Conservation (phyloP, 2,329 filamentous ascomycete genomes). For the Aspergillus sp. region DNA sequence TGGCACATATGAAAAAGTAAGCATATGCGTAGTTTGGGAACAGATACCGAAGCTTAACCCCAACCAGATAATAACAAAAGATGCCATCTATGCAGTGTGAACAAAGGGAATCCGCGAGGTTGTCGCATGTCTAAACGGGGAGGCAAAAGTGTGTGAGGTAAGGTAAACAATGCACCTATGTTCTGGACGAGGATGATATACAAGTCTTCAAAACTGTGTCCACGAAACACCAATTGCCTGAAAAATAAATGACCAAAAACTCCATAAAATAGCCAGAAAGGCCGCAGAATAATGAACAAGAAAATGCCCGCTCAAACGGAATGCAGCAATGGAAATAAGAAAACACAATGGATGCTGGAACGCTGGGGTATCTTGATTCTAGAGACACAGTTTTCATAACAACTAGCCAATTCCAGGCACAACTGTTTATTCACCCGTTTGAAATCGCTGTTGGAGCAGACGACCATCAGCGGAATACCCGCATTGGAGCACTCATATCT, state of each 20-base stretch:
- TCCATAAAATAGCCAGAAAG: neutral
- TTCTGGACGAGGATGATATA: constrained; percentile 1
- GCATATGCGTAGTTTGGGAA: neutral
- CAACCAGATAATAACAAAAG: neutral
- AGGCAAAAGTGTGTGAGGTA: neutral
- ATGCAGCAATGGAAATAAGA: neutral
- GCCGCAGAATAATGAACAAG: neutral
- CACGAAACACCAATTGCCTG: neutral
- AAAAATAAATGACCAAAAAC: neutral
- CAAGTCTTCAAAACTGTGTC: neutral
- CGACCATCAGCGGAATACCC: constrained; percentile 30
- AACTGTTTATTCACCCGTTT: neutral
- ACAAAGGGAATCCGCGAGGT: constrained; percentile 13
- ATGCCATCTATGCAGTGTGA: neutral
- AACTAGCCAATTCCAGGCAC: constrained; percentile 2
- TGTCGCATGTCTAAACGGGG: neutral
- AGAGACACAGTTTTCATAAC: constrained; percentile 15
- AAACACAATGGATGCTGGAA: constrained; percentile 20
- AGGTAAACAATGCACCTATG: constrained; percentile 2
- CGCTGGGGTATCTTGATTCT: constrained; percentile 32
- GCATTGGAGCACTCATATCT: constrained; percentile 40
- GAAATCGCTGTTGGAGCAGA: neutral
- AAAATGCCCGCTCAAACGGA: neutral
- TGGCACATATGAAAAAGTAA: neutral
- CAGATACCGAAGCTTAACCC: neutral